These are phyloP conservation scores for Nakazawaea siamensis DNA, from an alignment of 805 yeast genomes.

Conservation along the genomic window DNA sequence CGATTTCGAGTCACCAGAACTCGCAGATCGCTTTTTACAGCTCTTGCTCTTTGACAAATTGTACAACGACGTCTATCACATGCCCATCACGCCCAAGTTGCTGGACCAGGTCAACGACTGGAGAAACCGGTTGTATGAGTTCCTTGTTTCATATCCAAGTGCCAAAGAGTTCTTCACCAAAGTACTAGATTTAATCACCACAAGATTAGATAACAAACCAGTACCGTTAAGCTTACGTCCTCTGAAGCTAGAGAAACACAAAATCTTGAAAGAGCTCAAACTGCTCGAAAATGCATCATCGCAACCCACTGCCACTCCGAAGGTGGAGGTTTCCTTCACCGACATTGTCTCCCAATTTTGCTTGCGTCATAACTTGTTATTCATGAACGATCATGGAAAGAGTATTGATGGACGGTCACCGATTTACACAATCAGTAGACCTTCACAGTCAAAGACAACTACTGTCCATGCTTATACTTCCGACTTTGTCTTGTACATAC, in stretches of 20 bases:
- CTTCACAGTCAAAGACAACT: no score
- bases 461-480: slow-evolving; percentile 40
- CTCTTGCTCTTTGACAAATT: slow-evolving; percentile 1
- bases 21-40: slow-evolving; percentile 2
- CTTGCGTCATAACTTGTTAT: slow-evolving; percentile 33
- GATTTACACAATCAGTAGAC: no score
- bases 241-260: no score
- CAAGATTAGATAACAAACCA: no score
- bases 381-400: no score
- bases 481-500: slow-evolving; percentile 59
- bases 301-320: no score
- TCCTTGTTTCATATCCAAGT: not conserved
- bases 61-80: not conserved
- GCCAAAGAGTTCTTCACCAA: slow-evolving; percentile 4
- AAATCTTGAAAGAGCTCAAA: no score
- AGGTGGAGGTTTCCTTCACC: slow-evolving; percentile 37
- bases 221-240: no score
- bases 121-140: slow-evolving; percentile 3
- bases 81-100: not conserved
- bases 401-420: no score
- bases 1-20: no score
- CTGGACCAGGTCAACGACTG: not conserved
- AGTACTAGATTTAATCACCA: slow-evolving; percentile 1
- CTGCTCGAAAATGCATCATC: no score
- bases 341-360: slow-evolving; percentile 65